Conservation (phyloP, 108 stramenopile genomes). For the Nitzschia sp. region DNA sequence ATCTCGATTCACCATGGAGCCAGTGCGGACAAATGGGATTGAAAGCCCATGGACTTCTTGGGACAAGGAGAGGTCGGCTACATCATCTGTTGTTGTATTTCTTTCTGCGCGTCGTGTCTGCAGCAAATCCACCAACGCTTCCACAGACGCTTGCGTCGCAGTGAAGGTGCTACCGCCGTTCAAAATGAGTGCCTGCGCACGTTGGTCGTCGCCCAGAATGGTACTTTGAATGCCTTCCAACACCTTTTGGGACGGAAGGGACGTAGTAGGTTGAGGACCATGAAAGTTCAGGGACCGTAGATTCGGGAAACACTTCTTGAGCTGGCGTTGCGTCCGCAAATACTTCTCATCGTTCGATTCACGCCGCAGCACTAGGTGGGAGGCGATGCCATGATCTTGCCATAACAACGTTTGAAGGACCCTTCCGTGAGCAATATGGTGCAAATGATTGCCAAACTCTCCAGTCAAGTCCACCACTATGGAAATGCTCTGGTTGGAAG, state of each 20-base stretch:
- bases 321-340: constrained; percentile 4
- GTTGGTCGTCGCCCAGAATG: neutral
- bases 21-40: constrained; percentile 4
- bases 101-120: neutral
- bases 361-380: constrained; percentile 12
- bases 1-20: constrained; percentile 12
- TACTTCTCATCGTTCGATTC: constrained; percentile 18
- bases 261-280: neutral
- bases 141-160: neutral
- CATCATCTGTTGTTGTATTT: neutral
- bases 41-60: neutral
- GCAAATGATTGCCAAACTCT: constrained; percentile 56
- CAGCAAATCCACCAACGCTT: neutral
- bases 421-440: constrained; percentile 27
- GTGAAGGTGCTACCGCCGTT: constrained; percentile 1
- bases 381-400: constrained; percentile 19
- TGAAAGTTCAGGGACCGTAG: constrained; percentile 23
- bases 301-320: constrained; percentile 38
- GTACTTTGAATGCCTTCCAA: constrained; percentile 14
- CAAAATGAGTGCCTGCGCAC: neutral
- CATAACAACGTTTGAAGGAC: constrained; percentile 29
- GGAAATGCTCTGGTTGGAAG: constrained; percentile 6
- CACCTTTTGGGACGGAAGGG: constrained; percentile 5
- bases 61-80: neutral
- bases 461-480: constrained; percentile 47